Evolutionary conservation across 2,329 filamentous ascomycete genomes (phyloP).

Genomic region (Penicillium sp.): DNA sequence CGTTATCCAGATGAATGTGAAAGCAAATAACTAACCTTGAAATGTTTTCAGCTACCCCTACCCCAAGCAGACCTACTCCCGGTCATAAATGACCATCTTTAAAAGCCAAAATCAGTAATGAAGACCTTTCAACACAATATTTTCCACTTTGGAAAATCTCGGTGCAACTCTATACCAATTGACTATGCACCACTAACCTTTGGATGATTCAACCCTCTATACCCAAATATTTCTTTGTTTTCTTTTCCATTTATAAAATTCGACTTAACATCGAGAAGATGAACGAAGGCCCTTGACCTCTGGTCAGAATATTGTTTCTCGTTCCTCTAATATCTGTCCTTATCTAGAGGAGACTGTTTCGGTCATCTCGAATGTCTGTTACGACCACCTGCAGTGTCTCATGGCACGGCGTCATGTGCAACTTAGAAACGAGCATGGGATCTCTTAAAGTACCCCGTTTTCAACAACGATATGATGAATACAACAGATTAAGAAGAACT

Average conservation of each 20-base stretch:
- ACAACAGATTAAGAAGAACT: background rate
- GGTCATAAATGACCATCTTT: conserved; percentile 21
- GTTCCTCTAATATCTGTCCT: background rate
- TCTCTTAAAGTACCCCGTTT: conserved; percentile 19
- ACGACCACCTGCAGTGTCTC: background rate
- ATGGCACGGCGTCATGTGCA: background rate
- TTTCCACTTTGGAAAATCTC: conserved; percentile 14
- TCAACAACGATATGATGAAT: conserved; percentile 37
- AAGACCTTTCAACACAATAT: conserved; percentile 24
- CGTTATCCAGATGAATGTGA: background rate
- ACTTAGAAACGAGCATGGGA: background rate
- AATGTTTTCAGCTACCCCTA: conserved; percentile 65
- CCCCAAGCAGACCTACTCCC: conserved; percentile 74
- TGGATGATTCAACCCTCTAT: conserved; percentile 46
- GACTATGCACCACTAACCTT: conserved; percentile 18
- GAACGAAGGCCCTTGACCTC: background rate
- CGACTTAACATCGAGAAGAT: conserved; percentile 25
- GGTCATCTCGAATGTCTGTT: background rate
- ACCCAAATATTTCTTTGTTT: conserved; percentile 28
- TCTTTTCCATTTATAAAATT: conserved; percentile 21
- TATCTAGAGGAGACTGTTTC: background rate
- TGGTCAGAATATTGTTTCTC: background rate
- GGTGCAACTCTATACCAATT: conserved; percentile 16
- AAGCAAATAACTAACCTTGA: background rate
- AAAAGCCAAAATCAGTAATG: conserved; percentile 18